Evolutionary conservation across 306 rosid species (phyloP).

Genomic region (Gleditsia sinensis): DNA sequence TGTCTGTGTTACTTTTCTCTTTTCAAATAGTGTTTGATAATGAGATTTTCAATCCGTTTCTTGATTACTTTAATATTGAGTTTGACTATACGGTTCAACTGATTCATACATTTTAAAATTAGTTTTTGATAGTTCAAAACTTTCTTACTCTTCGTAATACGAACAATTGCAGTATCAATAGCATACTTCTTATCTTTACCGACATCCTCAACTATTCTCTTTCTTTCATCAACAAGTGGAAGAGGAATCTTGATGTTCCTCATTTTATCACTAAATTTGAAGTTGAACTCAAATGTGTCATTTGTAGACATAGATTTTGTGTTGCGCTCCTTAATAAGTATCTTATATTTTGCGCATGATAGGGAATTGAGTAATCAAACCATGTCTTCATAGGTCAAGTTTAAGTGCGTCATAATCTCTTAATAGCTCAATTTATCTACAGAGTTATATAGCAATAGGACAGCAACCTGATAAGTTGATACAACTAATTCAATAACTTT

Average conservation of each 20-base stretch:
- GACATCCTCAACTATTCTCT: too few relatives aligned
- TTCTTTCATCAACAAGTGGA: too few relatives aligned
- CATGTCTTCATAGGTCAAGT: constrained; percentile 56
- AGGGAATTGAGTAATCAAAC: constrained; percentile 59
- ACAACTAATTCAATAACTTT: constrained; percentile 57
- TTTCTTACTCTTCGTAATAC: constrained; percentile 64
- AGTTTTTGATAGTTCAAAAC: constrained; percentile 50
- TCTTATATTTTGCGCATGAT: constrained; percentile 67
- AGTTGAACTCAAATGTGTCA: constrained; percentile 58
- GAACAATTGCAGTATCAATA: constrained; percentile 62
- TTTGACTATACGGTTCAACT: constrained; percentile 51
- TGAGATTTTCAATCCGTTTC: constrained; percentile 58
- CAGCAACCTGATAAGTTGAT: constrained; percentile 71
- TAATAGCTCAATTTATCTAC: constrained; percentile 57
- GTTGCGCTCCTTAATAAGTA: constrained; percentile 54
- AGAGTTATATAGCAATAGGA: constrained; percentile 52
- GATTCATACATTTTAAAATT: constrained; percentile 64
- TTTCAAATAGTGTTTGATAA: constrained; percentile 52
- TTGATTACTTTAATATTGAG: constrained; percentile 56
- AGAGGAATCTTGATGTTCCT: constrained; percentile 67
- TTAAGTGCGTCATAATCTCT: constrained; percentile 57
- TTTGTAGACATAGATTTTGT: constrained; percentile 45
- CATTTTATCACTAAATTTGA: constrained; percentile 52
- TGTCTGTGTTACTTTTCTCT: constrained; percentile 54
- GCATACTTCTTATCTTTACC: too few relatives aligned